Evolutionary conservation across 495 filamentous ascomycete genomes (phyloP), one percentile per base, ranked within the genome.

Genomic region (Hypoxylon perforatum): DNA sequence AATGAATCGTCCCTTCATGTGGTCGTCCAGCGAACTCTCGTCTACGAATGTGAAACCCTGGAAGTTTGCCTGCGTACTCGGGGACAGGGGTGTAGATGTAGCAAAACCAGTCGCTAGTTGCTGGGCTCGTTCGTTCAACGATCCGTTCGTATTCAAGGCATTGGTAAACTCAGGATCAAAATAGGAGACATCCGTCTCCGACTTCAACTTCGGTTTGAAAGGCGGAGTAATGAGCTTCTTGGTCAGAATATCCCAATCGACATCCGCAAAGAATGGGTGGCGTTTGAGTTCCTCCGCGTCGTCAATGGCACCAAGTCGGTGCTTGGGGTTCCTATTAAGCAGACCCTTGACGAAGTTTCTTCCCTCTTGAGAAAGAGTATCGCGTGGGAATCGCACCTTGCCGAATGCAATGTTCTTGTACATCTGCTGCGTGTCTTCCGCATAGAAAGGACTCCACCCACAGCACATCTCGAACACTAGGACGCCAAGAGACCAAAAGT

Each of bases 341-440:
- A 99, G 81, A 22, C 95, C 95, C 80, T 99, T 99, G 71, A 99
- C 95, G 67, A 99, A 98, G 74, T 97, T 98, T 47, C 95, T 86
- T 39, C 95, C 95, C 76, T 99, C 95, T 17, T 91, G 88, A 63
- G 92, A 96, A 25, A 99, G 81, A 0, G 95, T 96, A 73, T 99
- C 95, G 57, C 93, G 87, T 14, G 95, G 95, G 79, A 99, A 99
- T 61, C 94, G 86, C 33, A 99, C 95, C 72, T 99, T 99, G 70
- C 95, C 95, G 74, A 98, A 98, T 0, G 94, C 96, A 61, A 99
- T 99, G 80, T 99, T 99, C 82, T 98, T 99, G 79, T 99, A 99
- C 95, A 99, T 99, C 75, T 99, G 95, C 77, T 99, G 95, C 1
- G 94, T 98, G 69, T 99, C 96, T 64, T 99, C 95, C 57, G 95